These are phyloP conservation scores for Allium sativum DNA, from an alignment of 106 monocot genomes.

Conservation along the genomic window DNA sequence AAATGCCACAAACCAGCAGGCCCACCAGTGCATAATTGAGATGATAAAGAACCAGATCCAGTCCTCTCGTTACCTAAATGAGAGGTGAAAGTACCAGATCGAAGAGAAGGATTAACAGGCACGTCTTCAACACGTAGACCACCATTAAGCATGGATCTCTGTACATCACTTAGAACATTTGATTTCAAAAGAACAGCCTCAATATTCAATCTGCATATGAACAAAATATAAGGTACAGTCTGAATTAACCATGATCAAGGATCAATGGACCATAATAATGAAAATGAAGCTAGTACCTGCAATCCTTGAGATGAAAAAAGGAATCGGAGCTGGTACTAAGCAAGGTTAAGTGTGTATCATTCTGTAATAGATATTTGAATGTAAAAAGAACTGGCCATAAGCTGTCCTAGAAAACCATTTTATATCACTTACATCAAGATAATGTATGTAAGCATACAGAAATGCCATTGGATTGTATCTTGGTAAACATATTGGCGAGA, in stretches of 20 bases:
- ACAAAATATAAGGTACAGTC: conserved; percentile 4
- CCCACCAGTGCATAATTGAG: conserved; percentile 42
- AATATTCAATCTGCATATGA: conserved; percentile 48
- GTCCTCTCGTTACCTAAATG: conserved; percentile 17
- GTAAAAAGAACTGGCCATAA: not conserved
- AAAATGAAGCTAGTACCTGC: conserved; percentile 43
- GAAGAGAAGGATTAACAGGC: conserved; percentile 53
- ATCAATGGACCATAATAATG: not conserved
- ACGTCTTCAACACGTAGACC: conserved; percentile 79
- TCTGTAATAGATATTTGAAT: conserved; percentile 30
- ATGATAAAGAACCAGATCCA: conserved; percentile 7
- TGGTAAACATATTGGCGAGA: conserved; percentile 94
- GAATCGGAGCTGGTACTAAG: conserved; percentile 78
- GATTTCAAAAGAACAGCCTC: conserved; percentile 70
- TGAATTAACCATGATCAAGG: not conserved
- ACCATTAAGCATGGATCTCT: conserved; percentile 67
- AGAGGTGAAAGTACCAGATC: conserved; percentile 30
- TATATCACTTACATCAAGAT: conserved; percentile 69
- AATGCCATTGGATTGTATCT: conserved; percentile 96
- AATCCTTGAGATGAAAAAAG: conserved; percentile 94
- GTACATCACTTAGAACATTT: conserved; percentile 85
- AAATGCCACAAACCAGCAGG: conserved; percentile 96
- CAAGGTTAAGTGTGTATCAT: conserved; percentile 75
- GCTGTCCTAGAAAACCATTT: too few relatives aligned
- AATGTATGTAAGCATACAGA: conserved; percentile 93